Evolutionary conservation across 305 asterid genomes (phyloP).

Genomic region (Andrographis paniculata): DNA sequence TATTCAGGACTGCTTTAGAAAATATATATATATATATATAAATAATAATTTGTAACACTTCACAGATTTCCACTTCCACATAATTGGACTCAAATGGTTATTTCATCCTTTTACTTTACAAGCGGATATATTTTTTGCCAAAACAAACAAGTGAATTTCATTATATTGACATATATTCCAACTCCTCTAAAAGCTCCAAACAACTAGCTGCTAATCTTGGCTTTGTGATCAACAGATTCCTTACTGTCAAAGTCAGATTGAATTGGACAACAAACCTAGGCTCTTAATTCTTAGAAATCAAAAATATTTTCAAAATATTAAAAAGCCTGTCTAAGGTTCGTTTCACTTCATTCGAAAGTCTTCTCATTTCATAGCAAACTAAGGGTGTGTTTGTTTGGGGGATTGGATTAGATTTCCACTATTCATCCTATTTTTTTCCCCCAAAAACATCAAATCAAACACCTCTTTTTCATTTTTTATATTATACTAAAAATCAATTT

Average conservation of each 20-base stretch:
- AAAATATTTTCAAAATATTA: conserved; percentile 4
- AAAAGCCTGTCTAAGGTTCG: conserved; percentile 5
- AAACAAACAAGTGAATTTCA: conserved; percentile 8
- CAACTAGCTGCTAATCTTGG: no score
- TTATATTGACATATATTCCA: not conserved
- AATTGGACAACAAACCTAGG: not conserved
- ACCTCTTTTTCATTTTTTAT: no score
- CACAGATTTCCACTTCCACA: not conserved
- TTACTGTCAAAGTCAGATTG: conserved; percentile 5
- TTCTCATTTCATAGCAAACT: no score
- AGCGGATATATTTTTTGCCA: not conserved
- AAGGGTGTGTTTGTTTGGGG: no score
- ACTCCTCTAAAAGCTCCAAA: no score
- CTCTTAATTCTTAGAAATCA: not conserved
- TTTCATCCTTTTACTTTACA: conserved; percentile 3
- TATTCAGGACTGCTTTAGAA: not conserved
- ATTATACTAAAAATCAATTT: no score
- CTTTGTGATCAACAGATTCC: conserved; percentile 10
- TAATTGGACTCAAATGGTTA: not conserved
- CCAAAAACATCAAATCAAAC: no score
- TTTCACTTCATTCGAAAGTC: no score
- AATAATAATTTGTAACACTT: no score
- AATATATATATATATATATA: no score
- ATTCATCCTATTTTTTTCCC: no score
- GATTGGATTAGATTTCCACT: no score